These are phyloP conservation scores for Diaporthe sp. DNA, from an alignment of 2,329 filamentous ascomycete genomes.

Conservation along the genomic window DNA sequence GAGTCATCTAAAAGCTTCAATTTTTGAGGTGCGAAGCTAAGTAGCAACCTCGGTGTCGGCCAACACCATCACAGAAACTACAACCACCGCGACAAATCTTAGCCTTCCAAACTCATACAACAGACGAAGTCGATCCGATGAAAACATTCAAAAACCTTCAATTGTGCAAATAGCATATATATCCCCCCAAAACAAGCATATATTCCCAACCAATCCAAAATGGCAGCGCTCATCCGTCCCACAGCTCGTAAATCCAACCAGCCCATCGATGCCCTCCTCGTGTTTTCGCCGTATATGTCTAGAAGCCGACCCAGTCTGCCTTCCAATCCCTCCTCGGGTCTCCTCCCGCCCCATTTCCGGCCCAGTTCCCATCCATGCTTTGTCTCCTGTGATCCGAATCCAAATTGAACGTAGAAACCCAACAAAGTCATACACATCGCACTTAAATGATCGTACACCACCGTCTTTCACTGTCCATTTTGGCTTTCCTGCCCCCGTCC, in stretches of 20 bases:
- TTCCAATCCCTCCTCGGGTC: background rate
- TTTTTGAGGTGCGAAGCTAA: slow-evolving; percentile 30
- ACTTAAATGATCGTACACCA: background rate
- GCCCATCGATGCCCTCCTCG: background rate
- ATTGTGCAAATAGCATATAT: background rate
- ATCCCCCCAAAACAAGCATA: no score
- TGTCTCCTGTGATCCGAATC: background rate
- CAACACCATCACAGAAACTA: background rate
- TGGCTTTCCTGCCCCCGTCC: slow-evolving; percentile 39
- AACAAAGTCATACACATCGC: background rate
- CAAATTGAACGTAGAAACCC: background rate
- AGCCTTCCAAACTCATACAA: background rate
- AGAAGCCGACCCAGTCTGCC: background rate
- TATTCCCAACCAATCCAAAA: background rate
- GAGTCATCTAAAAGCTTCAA: slow-evolving; percentile 35
- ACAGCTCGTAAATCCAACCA: background rate
- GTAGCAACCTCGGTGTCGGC: slow-evolving; percentile 11
- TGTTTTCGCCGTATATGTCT: background rate
- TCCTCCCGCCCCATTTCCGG: background rate
- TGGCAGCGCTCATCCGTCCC: slow-evolving; percentile 13
- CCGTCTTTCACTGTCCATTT: slow-evolving; percentile 21
- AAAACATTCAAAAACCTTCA: background rate
- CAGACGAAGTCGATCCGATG: background rate
- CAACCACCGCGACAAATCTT: background rate
- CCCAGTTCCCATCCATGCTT: background rate